Percentiles rank a stretch among this genome's conserved stretches.
phyloP scores from a whole-genome alignment of 768 basidiomycete species.

The Boletus vermiculosoides region DNA sequence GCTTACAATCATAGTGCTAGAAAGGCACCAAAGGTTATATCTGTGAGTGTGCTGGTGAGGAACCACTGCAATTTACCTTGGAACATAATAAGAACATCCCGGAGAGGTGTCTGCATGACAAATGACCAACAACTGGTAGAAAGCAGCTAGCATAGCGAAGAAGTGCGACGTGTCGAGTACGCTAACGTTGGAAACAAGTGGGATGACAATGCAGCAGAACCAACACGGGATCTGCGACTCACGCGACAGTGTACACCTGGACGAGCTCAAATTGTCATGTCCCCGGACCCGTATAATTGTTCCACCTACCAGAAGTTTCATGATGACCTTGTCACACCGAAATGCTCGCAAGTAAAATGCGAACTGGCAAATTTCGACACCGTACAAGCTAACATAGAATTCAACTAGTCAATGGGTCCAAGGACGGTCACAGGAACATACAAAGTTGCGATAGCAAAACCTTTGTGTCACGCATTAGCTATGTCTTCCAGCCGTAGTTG shows the following conservation, averaged over 20 bases:
- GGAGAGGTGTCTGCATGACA: not conserved
- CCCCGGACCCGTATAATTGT: not conserved
- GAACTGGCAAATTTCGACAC: slow-evolving; percentile 11
- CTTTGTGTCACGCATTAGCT: not conserved
- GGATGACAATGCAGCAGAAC: not conserved
- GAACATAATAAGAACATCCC: not conserved
- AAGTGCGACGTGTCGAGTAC: slow-evolving; percentile 5
- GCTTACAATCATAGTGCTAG: slow-evolving; percentile 1
- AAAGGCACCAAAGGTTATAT: not conserved
- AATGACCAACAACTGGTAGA: not conserved
- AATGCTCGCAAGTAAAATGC: slow-evolving; percentile 6
- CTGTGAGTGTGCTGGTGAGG: not conserved
- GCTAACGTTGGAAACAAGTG: not conserved
- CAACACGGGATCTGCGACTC: not conserved
- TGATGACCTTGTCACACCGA: not conserved
- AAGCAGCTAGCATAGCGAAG: not conserved
- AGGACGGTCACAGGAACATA: not conserved
- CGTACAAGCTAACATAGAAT: slow-evolving; percentile 1
- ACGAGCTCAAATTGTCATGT: not conserved
- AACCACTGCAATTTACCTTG: not conserved
- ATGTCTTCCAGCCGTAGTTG: not conserved
- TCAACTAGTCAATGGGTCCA: too few relatives aligned
- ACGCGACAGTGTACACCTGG: slow-evolving; percentile 10
- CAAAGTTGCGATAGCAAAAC: slow-evolving; percentile 3
- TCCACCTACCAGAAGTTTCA: slow-evolving; percentile 3